A percentile compares a stretch with the other conserved stretches of the same genome.
phyloP scores from a whole-genome alignment of 2,329 filamentous ascomycete genomes.

The Xylariaceae sp. region DNA sequence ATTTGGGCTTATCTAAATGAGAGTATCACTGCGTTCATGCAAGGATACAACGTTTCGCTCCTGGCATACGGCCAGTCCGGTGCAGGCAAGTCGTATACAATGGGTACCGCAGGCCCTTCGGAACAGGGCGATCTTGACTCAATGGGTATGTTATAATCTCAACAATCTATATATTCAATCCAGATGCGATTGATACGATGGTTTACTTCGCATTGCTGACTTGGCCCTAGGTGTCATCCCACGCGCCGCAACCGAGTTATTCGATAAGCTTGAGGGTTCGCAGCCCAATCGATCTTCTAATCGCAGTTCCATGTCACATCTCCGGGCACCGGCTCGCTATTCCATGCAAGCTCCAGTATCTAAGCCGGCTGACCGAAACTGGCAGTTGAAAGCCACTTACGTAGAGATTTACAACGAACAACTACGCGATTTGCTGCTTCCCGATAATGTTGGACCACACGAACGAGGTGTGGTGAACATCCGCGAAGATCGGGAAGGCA shows the following conservation, averaged over 20 bases:
- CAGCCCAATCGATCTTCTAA: constrained; percentile 36
- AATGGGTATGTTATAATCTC: constrained; percentile 62
- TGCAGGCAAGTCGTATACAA: constrained; percentile 96
- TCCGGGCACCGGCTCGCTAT: constrained; percentile 75
- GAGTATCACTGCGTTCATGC: constrained; percentile 81
- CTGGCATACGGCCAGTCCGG: constrained; percentile 96
- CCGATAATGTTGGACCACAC: constrained; percentile 61
- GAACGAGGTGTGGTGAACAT: constrained; percentile 83
- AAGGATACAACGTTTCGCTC: constrained; percentile 97
- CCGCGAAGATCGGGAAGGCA: constrained; percentile 87
- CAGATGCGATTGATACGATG: not conserved
- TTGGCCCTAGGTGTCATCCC: constrained; percentile 78
- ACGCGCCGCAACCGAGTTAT: constrained; percentile 77
- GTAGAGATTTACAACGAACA: constrained; percentile 98
- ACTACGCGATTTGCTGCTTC: constrained; percentile 79
- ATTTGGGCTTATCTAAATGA: constrained; percentile 93
- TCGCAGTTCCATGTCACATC: constrained; percentile 67
- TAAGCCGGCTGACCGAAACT: constrained; percentile 61
- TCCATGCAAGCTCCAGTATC: constrained; percentile 49
- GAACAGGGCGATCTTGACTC: constrained; percentile 66
- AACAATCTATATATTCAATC: not conserved
- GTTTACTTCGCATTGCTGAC: constrained; percentile 12
- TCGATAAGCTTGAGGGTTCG: constrained; percentile 72
- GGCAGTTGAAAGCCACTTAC: constrained; percentile 91
- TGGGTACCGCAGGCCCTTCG: constrained; percentile 85